phyloP scores from a whole-genome alignment of 768 basidiomycete species.

The Mycena sanguinolenta region DNA sequence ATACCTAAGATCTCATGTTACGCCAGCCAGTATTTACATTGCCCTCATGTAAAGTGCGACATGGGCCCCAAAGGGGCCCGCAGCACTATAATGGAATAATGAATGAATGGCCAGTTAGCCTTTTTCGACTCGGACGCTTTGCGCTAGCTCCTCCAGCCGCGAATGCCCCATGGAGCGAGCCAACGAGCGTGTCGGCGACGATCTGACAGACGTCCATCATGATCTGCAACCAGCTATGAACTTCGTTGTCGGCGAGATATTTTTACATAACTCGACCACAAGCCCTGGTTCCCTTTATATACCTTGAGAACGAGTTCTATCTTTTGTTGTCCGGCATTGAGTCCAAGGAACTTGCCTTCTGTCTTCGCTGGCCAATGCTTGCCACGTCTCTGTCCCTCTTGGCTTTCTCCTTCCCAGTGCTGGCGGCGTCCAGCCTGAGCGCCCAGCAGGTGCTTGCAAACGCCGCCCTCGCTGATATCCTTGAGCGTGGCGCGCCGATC shows the following conservation, averaged over 20 bases:
- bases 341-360: neutral
- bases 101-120: no score
- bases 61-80: no score
- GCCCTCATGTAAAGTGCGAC: no score
- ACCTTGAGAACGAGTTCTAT: no score
- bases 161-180: neutral
- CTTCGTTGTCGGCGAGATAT: no score
- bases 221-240: neutral
- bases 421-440: constrained; percentile 3
- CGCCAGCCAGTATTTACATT: no score
- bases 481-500: constrained; percentile 39
- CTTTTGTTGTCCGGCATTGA: no score
- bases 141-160: neutral
- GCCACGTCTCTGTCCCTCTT: neutral
- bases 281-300: neutral
- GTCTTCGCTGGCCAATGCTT: constrained; percentile 19
- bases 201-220: no score
- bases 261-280: neutral
- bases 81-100: no score
- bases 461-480: constrained; percentile 35
- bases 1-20: no score
- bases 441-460: constrained; percentile 34
- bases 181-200: neutral
- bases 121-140: no score
- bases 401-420: neutral